A percentile compares a stretch with the other conserved stretches of the same genome.
Evolutionary conservation across 176 grass and related monocot species (phyloP).

Genomic region (Calamus simplicifolius): DNA sequence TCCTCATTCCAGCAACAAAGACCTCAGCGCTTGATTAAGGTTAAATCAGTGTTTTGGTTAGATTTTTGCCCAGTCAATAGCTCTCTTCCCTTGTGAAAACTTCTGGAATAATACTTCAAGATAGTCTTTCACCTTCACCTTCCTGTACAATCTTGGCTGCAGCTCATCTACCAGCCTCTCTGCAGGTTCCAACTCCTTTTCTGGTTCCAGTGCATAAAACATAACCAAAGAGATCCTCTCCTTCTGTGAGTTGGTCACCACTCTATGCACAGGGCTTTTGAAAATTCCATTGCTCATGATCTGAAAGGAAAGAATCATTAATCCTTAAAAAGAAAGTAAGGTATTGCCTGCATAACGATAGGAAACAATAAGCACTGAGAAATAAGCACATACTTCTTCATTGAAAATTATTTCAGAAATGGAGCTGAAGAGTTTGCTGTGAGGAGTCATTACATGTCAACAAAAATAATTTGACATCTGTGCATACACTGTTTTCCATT

Average conservation of each 20-base stretch:
- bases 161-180: constrained; percentile 23
- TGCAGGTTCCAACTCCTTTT: constrained; percentile 28
- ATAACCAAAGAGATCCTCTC: constrained; percentile 38
- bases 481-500: too few species aligned
- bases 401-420: too few species aligned
- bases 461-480: too few species aligned
- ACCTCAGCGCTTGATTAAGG: too few species aligned
- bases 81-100: constrained; percentile 13
- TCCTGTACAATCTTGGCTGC: constrained; percentile 24
- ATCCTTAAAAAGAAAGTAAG: constrained; percentile 1
- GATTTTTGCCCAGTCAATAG: constrained; percentile 32
- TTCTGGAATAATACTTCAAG: neutral
- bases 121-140: constrained; percentile 30
- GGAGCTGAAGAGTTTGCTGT: too few species aligned
- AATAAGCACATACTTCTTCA: too few species aligned
- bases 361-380: too few species aligned
- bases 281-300: constrained; percentile 47
- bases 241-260: constrained; percentile 17
- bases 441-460: too few species aligned
- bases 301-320: constrained; percentile 15
- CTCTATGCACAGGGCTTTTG: constrained; percentile 44
- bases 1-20: too few species aligned
- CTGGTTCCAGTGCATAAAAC: constrained; percentile 28
- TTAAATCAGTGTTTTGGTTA: neutral
- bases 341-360: neutral